These are phyloP conservation scores for Lactarius sanguifluus DNA, from an alignment of 768 basidiomycete species.

Conservation along the genomic window DNA sequence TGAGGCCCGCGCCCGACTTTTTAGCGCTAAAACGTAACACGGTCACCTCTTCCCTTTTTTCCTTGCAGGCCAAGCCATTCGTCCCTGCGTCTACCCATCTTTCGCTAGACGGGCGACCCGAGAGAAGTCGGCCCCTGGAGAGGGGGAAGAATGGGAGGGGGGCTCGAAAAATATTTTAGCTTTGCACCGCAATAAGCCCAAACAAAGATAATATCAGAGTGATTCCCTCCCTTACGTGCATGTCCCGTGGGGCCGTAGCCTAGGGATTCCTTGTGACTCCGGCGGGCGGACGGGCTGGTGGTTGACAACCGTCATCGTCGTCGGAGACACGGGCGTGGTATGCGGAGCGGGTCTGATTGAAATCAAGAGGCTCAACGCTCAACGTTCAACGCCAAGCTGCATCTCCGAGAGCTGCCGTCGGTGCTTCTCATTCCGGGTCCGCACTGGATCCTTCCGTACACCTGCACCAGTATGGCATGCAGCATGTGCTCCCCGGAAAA, in stretches of 20 bases:
- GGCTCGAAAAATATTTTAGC: not conserved
- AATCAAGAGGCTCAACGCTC: constrained; percentile 2
- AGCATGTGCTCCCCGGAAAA: constrained; percentile 9
- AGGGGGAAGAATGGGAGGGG: not conserved
- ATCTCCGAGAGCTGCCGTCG: constrained; percentile 3
- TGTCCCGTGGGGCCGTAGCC: not conserved
- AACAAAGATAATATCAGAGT: not conserved
- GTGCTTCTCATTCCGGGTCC: constrained; percentile 8
- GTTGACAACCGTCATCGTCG: not conserved
- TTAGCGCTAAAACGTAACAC: not conserved
- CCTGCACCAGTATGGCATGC: not conserved
- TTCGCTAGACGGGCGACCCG: not conserved
- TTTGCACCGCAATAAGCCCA: not conserved
- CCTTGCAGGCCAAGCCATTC: not conserved
- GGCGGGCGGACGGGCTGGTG: not conserved
- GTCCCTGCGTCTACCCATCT: not conserved
- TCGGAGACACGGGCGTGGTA: not conserved
- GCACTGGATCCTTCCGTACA: not conserved
- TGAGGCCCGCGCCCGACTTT: not conserved
- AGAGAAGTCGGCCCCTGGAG: not conserved
- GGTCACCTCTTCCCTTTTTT: not conserved
- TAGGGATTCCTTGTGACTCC: not conserved
- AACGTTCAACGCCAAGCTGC: not conserved
- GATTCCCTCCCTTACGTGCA: not conserved
- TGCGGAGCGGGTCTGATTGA: not conserved